Conservation (phyloP, 1,284 basidiomycete genomes). For the Rhodotorula sp. region DNA sequence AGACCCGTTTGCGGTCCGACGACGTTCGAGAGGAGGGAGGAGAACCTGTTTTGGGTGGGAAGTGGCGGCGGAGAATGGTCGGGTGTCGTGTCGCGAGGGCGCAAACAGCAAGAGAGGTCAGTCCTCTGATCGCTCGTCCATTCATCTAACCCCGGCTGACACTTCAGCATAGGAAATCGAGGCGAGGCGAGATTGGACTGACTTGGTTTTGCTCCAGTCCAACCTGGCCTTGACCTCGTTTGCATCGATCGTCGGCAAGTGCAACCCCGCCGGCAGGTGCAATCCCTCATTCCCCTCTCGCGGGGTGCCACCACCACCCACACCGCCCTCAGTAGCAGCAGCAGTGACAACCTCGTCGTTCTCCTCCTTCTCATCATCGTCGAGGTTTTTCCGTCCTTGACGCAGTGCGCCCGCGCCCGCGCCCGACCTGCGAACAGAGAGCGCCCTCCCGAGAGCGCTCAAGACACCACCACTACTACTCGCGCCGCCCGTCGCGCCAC, state of each 20-base stretch:
- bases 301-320: background rate
- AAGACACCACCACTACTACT: slow-evolving; percentile 6
- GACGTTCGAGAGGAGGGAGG: slow-evolving; percentile 21
- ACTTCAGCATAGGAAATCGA: too few species aligned
- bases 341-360: background rate
- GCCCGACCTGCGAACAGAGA: slow-evolving; percentile 13
- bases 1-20: slow-evolving; percentile 25
- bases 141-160: too few species aligned
- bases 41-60: slow-evolving; percentile 17
- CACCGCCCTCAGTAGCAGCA: background rate
- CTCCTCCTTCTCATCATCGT: background rate
- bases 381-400: background rate
- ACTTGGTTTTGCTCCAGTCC: slow-evolving; percentile 36
- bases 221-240: slow-evolving; percentile 29
- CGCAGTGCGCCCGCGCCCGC: background rate
- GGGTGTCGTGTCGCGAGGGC: too few species aligned
- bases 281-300: slow-evolving; percentile 1
- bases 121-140: too few species aligned
- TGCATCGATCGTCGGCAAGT: slow-evolving; percentile 9
- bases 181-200: background rate
- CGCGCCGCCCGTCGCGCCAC: slow-evolving; percentile 8
- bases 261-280: slow-evolving; percentile 2
- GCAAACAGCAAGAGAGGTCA: too few species aligned
- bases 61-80: background rate
- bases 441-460: slow-evolving; percentile 27